Conservation (phyloP, 2,329 filamentous ascomycete species). For the Aspergillus phoenicis region DNA sequence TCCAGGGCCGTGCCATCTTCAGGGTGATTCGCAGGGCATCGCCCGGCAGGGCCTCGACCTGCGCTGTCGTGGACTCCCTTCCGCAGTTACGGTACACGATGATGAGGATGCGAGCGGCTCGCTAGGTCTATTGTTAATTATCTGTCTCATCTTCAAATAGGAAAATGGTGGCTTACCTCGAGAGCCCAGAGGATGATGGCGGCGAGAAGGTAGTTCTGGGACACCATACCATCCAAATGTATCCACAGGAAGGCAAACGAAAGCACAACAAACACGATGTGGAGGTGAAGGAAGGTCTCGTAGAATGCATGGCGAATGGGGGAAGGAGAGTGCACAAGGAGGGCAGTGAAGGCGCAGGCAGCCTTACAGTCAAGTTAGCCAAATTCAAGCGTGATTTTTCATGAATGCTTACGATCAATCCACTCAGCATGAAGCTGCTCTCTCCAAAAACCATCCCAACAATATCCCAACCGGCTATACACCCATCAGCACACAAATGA, state of each 20-base stretch:
- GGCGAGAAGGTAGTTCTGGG: slow-evolving; percentile 73
- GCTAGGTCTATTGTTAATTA: slow-evolving; percentile 32
- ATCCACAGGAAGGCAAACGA: slow-evolving; percentile 73
- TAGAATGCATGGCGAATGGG: slow-evolving; percentile 92
- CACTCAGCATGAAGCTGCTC: slow-evolving; percentile 42
- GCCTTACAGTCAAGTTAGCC: slow-evolving; percentile 31
- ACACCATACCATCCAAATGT: slow-evolving; percentile 71
- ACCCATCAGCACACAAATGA: slow-evolving; percentile 48
- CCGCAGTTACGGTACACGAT: slow-evolving; percentile 67
- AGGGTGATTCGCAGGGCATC: slow-evolving; percentile 72
- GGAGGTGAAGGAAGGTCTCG: slow-evolving; percentile 88
- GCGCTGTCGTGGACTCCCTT: slow-evolving; percentile 63
- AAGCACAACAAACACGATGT: slow-evolving; percentile 74
- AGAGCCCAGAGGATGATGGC: slow-evolving; percentile 75
- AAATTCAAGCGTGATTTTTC: background rate
- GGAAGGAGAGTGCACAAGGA: slow-evolving; percentile 72
- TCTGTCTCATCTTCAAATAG: background rate
- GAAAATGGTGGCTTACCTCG: slow-evolving; percentile 51
- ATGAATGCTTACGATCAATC: slow-evolving; percentile 46
- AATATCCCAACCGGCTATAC: slow-evolving; percentile 46
- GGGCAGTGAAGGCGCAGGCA: slow-evolving; percentile 61
- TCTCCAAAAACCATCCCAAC: slow-evolving; percentile 33
- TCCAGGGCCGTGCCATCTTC: slow-evolving; percentile 66
- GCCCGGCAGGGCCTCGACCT: slow-evolving; percentile 68
- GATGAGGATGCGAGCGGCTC: slow-evolving; percentile 63